Conservation (phyloP, 2,329 filamentous ascomycete species). For the Alternaria gansuensis region DNA sequence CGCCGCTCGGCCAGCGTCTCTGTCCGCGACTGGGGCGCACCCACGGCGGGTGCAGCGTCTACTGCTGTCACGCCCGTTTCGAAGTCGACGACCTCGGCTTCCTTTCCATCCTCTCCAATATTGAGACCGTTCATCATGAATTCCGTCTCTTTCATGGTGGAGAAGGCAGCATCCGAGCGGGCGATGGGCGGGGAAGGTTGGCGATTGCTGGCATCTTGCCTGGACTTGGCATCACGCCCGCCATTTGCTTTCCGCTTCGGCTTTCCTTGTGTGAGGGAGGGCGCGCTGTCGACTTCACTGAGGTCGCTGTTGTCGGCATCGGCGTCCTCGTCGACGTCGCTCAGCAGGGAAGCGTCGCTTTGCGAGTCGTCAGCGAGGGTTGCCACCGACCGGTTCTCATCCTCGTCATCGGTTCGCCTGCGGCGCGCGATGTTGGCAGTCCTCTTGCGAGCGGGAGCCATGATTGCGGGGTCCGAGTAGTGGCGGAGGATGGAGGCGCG, state of each 20-base stretch:
- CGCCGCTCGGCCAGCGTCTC: constrained; percentile 73
- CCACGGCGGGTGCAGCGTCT: constrained; percentile 54
- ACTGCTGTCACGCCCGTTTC: constrained; percentile 54
- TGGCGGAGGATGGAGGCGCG: constrained; percentile 24
- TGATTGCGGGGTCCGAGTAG: constrained; percentile 34
- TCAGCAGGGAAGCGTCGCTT: constrained; percentile 68
- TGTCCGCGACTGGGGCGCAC: constrained; percentile 47
- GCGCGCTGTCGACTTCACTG: constrained; percentile 60
- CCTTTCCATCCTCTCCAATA: constrained; percentile 54
- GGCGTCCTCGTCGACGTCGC: constrained; percentile 66
- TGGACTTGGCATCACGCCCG: constrained; percentile 44
- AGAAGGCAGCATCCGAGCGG: constrained; percentile 52
- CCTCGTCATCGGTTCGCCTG: constrained; percentile 53
- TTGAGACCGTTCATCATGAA: constrained; percentile 68
- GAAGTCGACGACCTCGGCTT: constrained; percentile 61
- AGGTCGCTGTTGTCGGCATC: constrained; percentile 67
- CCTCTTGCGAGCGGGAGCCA: constrained; percentile 51
- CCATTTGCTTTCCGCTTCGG: constrained; percentile 52
- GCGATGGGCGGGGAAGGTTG: constrained; percentile 50
- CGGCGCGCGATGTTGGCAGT: constrained; percentile 50
- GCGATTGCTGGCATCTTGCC: constrained; percentile 38
- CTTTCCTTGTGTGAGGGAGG: constrained; percentile 49
- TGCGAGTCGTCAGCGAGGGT: constrained; percentile 68
- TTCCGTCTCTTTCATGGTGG: constrained; percentile 64
- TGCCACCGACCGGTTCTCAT: constrained; percentile 53